phyloP scores from a whole-genome alignment of 2,329 filamentous ascomycete species.

The Pseudohalonectria lignicola region DNA sequence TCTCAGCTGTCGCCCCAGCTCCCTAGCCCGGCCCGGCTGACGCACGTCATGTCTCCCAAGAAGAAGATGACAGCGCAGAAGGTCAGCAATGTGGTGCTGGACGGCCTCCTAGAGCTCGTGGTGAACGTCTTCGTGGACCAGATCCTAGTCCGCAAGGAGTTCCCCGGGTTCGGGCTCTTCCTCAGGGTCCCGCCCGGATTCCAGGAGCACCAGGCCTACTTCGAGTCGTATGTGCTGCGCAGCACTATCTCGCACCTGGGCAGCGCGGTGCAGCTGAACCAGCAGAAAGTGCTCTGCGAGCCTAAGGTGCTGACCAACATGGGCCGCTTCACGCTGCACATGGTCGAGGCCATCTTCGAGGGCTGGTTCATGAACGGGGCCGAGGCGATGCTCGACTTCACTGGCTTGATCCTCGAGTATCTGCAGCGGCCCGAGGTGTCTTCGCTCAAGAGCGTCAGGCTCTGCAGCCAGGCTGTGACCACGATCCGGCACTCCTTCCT shows the following conservation, averaged over 20 bases:
- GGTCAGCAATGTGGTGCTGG: slow-evolving; percentile 59
- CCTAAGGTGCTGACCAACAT: slow-evolving; percentile 81
- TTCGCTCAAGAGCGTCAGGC: slow-evolving; percentile 72
- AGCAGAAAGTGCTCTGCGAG: slow-evolving; percentile 58
- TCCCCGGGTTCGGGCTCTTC: slow-evolving; percentile 75
- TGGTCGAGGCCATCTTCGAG: slow-evolving; percentile 86
- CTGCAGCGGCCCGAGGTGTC: slow-evolving; percentile 77
- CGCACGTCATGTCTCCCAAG: slow-evolving; percentile 48
- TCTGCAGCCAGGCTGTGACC: slow-evolving; percentile 75
- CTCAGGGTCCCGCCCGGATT: slow-evolving; percentile 86
- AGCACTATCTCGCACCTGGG: slow-evolving; percentile 63
- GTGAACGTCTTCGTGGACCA: slow-evolving; percentile 78
- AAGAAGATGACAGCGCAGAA: slow-evolving; percentile 37
- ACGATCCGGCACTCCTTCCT: slow-evolving; percentile 70
- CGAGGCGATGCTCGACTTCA: slow-evolving; percentile 73
- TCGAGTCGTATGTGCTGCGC: slow-evolving; percentile 79
- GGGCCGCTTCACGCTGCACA: slow-evolving; percentile 66
- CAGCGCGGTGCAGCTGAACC: slow-evolving; percentile 58
- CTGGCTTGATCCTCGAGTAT: slow-evolving; percentile 76
- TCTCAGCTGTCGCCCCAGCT: slow-evolving; percentile 45
- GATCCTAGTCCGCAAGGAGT: slow-evolving; percentile 77
- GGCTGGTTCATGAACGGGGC: slow-evolving; percentile 93
- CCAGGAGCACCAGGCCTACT: slow-evolving; percentile 88
- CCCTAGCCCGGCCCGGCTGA: slow-evolving; percentile 51
- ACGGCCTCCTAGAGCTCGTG: slow-evolving; percentile 67